Base-by-base conservation (phyloP, 1,284 basidiomycete genomes). In the Chondrostereum purpureum region DNA sequence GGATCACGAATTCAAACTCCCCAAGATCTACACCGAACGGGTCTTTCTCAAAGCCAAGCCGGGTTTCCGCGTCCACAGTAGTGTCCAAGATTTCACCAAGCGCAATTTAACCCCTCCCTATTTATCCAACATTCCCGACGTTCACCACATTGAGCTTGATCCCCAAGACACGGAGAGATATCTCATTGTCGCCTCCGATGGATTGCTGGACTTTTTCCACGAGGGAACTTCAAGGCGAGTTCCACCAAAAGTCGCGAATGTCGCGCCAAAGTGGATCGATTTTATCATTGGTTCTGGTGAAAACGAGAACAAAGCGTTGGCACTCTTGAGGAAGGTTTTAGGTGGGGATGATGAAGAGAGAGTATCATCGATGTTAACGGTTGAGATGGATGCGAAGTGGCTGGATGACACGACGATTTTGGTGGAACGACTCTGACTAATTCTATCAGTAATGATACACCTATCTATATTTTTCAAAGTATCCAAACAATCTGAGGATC, bases 1-100 rank as follows among this genome's bases (percentile, higher is more conserved):
- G 24, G 66, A 69, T 51, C 58, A 58, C 34, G 46, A 55, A 2
- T 69, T 64, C 56, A 67, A 66, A 44, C 58, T 66, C 12, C 63
- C 65, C 2, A 41, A 52, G 1, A 49, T 55, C 34, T 67, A 61
- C 47, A 64, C 65, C n/a, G 38, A 52, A 2, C 58, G 60, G 11
- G 52, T 69, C 20, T 65, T 68, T 45, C 46, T 59, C 23, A 53
- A 61, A 37, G 46, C 57, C 21, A 43, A 53, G 21, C 55, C 60
- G 11, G 55, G 55, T 16, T 60, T 63, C 51, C 48, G 42, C 39
- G 3, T 31, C 47, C 19, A 45, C 23, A 45, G 47, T 12, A 43
- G 39, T 4, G 24, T 57, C 12, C 38, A 49, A n/a, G 52, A 58
- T n/a, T 53, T 58, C 6, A 35, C 58, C 1, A 33, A 48, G n/a